Evolutionary conservation across 371 early-diverging fungal species (phyloP), one percentile per base, ranked within the genome.

Genomic region (Mucor saturninus): DNA sequence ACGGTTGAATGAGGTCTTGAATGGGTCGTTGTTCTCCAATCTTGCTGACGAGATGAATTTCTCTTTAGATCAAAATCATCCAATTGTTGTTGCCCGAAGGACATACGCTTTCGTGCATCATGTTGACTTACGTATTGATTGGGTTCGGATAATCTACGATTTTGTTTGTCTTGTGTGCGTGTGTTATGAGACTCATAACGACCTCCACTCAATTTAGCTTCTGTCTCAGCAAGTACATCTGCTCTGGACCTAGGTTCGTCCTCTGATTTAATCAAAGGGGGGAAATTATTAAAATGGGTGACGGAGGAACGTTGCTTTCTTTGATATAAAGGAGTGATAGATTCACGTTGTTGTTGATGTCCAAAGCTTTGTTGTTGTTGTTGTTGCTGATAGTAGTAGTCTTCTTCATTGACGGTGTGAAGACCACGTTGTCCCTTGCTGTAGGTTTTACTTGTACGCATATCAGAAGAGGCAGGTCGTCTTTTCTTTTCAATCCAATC

Each of bases 221-320:
- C 82, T 21, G 82, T 71, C 28, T 77, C 77, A 21, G 82, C 82
- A 43, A 77, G 55, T 1, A 71, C 82, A 38, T 81, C 74, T 3
- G 68, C 82, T 45, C 79, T 62, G 4, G 77, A 73, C 13, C 9
- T 31, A 21, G 54, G n/a, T 3, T 67, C 68, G 2, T 68, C 69
- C 4, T 63, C 60, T 40, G 5, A 39, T n/a, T 50, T 40, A 7
- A 21, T 11, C 30, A 69, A 61, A 9, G 21, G 35, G 8, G 76
- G 76, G 29, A 73, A 76, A 15, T 53, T 71, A 49, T 77, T 77
- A 52, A 75, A 77, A 30, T 74, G 65, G 10, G 71, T 68, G 3
- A 71, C 68, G n/a, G 76, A 76, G 5, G 74, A 61, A 7, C 70
- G 56, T 53, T 72, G 75, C 29, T 71, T 71, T 54, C 69, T 60